A percentile compares a stretch with the other conserved stretches of the same genome.
Conservation (phyloP, 2,329 filamentous ascomycete species). For the Fusarium udum region DNA sequence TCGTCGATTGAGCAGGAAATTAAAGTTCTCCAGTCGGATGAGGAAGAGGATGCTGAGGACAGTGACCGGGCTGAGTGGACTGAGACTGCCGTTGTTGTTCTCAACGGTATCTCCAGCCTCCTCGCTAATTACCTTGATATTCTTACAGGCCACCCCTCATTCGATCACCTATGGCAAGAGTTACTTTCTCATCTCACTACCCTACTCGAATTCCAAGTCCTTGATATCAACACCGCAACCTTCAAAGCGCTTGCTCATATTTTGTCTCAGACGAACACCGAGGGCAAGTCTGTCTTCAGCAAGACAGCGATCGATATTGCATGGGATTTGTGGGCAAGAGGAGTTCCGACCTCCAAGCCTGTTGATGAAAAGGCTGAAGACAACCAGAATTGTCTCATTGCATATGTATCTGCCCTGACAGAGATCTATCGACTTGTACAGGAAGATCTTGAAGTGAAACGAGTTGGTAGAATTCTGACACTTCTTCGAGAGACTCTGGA, state of each 20-base stretch:
- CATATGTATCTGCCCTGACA: slow-evolving; percentile 80
- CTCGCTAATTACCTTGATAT: slow-evolving; percentile 80
- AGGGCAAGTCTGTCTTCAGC: slow-evolving; percentile 55
- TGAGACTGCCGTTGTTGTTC: slow-evolving; percentile 77
- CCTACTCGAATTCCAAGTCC: slow-evolving; percentile 68
- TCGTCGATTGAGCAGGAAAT: slow-evolving; percentile 72
- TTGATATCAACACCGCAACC: slow-evolving; percentile 77
- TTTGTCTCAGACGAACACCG: slow-evolving; percentile 61
- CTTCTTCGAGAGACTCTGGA: slow-evolving; percentile 78
- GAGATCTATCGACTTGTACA: slow-evolving; percentile 83
- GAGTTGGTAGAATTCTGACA: slow-evolving; percentile 73
- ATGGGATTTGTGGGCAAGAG: slow-evolving; percentile 76
- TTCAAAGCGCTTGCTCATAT: slow-evolving; percentile 75
- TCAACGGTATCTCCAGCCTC: slow-evolving; percentile 77
- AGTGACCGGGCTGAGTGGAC: slow-evolving; percentile 69
- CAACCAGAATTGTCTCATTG: slow-evolving; percentile 84
- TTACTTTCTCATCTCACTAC: slow-evolving; percentile 75
- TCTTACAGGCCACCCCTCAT: slow-evolving; percentile 71
- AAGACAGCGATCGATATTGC: slow-evolving; percentile 66
- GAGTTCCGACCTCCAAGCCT: slow-evolving; percentile 62
- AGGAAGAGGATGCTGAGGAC: slow-evolving; percentile 52
- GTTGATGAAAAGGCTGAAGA: slow-evolving; percentile 56
- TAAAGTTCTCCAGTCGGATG: slow-evolving; percentile 49
- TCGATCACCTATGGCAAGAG: slow-evolving; percentile 79
- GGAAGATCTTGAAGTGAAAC: slow-evolving; percentile 67